Conservation (phyloP, 371 early-diverging fungal genomes). For the Zancudomyces culisetae region DNA sequence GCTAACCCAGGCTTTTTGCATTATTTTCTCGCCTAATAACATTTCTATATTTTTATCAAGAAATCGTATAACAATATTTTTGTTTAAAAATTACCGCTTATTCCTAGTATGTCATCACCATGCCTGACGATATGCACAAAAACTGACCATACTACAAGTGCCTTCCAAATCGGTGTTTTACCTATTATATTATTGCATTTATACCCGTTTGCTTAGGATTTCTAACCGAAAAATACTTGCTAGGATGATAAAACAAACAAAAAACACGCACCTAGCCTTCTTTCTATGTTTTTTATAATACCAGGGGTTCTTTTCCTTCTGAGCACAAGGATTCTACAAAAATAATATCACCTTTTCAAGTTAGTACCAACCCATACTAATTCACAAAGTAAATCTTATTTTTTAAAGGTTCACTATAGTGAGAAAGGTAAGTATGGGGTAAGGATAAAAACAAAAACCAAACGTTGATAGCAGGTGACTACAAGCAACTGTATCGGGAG, state of each 20-base stretch:
- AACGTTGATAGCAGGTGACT: too few relatives aligned
- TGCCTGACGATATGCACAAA: conserved; percentile 8
- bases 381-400: conserved; percentile 6
- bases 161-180: conserved; percentile 20
- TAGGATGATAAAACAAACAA: not conserved
- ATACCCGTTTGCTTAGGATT: not conserved
- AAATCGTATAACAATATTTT: not conserved
- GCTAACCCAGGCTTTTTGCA: too few relatives aligned
- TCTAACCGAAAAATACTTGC: not conserved
- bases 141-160: conserved; percentile 9
- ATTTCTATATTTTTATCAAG: not conserved
- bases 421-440: too few relatives aligned
- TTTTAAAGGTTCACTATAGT: conserved; percentile 5
- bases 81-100: conserved; percentile 6
- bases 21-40: too few relatives aligned
- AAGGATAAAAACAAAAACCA: too few relatives aligned
- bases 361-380: conserved; percentile 1
- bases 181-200: not conserved
- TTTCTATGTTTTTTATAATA: conserved; percentile 2
- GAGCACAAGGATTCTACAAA: not conserved
- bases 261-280: not conserved
- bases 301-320: not conserved
- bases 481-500: too few relatives aligned
- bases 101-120: conserved; percentile 16
- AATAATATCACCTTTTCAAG: conserved; percentile 1